Evolutionary conservation across 768 basidiomycete species (phyloP), one percentile per base, ranked within the genome.

Genomic region (Crucibulum laeve): DNA sequence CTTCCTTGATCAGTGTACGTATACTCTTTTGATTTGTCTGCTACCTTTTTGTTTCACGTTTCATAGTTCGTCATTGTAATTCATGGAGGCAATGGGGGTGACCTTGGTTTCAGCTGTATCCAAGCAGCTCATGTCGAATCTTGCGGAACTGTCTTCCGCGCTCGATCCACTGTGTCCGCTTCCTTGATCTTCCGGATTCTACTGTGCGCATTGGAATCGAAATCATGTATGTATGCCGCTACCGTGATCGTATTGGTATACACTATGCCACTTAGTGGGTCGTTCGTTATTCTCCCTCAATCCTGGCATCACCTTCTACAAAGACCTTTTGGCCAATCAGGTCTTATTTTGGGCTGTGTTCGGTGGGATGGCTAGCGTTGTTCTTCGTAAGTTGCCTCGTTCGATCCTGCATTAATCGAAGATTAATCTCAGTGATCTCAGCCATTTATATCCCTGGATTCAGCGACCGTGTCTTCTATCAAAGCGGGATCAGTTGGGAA

Each of bases 111-210:
- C 1, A 58, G 57, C 13, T 67, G 67, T 45, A 69, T 68, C 40
- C 60, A 62, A 44, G 44, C 38, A 5, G 40, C 54, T 4, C 43
- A 34, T 2, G 51, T 36, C 10, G 35, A 58, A 18, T 49, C 51
- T 17, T 67, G 65, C 45, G 41, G 51, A 5, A 49, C 50, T 7
- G 68, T 69, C 5, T 66, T 61, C 50, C 56, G 64, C 19, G 69
- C 57, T 5, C 57, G 67, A 21, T 68, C 65, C 1, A 64, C 64
- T 4, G 55, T 57, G 2, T 70, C 69, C 45, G 67, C 67, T 3
- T 60, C 65, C 2, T 52, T 69, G 19, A 65, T 68, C 40, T 66
- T 67, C 43, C 57, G 62, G 24, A 67, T 68, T 35, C 52, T 66
- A 6, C 46, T 68, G 5, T 67, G 63, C 34, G 67, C 60, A 5